Base-by-base conservation (phyloP, 352 stramenopile genomes). In the Globisporangium paroecandrum region DNA sequence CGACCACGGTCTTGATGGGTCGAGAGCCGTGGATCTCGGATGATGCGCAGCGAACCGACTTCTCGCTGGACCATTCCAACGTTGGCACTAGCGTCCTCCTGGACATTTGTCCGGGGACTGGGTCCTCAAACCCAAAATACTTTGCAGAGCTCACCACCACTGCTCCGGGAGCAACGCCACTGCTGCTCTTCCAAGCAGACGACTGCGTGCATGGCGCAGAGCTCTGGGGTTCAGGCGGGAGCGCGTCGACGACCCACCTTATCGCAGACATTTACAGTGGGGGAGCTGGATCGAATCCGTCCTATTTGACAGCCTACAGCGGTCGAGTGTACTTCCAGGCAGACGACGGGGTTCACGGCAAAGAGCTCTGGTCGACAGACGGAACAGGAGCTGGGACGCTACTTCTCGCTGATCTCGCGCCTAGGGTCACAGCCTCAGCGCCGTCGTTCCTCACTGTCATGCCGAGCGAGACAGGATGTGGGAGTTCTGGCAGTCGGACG, bases 161-260 rank as follows among this genome's bases (percentile, higher is more conserved):
- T 22, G 15, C 15, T 1, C 22, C 38, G 0, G 32, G 59, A 0
- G 12, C 55, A 5, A 53, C 49, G 20, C 25, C 41, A 27, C 58
- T 82, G 15, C 51, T 97, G 15, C 76, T 95, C 12, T 98, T 98
- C 65, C 79, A 89, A 55, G 91, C 91, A 7, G 75, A 94, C 66
- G 92, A 98, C 65, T 89, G 90, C 58, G 62, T 81, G 10, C 82
- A 89, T 36, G 92, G 91, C 15, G 24, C 69, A 3, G 92, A 98
- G 69, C 73, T 98, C 9, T 98, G 91, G 91, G 43, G 57, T 0
- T 90, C 74, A 22, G 81, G 93, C 64, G 89, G 88, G 20, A 88
- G 76, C 1, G 57, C 32, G 1, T 38, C 41, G 6, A 78, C 81
- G 41, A 96, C 85, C 4, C 41, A 34, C 18, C 65, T 96, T 5